These are phyloP conservation scores for Selenicereus undatus DNA, from an alignment of 148 eudicot genomes.

Conservation along the genomic window DNA sequence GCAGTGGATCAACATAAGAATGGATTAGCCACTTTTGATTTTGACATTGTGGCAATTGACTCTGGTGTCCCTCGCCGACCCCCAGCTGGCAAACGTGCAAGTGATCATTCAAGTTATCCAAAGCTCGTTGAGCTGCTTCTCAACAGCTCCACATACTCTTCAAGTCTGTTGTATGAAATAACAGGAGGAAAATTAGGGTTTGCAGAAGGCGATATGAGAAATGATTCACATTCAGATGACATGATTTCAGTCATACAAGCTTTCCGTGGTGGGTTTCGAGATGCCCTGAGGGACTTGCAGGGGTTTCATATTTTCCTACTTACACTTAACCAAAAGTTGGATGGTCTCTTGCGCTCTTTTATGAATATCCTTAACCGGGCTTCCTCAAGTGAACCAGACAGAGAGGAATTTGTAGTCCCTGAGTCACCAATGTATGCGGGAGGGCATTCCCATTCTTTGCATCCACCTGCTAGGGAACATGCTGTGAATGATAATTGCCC, in stretches of 20 bases:
- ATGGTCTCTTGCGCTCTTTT: slow-evolving; percentile 64
- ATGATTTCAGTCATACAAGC: slow-evolving; percentile 57
- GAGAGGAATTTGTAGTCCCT: slow-evolving; percentile 64
- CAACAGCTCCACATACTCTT: slow-evolving; percentile 77
- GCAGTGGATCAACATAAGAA: slow-evolving; percentile 40
- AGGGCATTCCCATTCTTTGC: slow-evolving; percentile 35
- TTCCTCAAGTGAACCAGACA: slow-evolving; percentile 61
- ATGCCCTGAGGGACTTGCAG: slow-evolving; percentile 85
- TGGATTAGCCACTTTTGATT: slow-evolving; percentile 38
- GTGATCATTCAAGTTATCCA: slow-evolving; percentile 87
- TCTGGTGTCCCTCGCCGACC: slow-evolving; percentile 98
- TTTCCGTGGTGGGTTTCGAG: slow-evolving; percentile 83
- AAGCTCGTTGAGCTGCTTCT: slow-evolving; percentile 89
- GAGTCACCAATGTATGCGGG: slow-evolving; percentile 52
- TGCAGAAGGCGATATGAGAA: slow-evolving; percentile 38
- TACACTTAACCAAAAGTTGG: slow-evolving; percentile 91
- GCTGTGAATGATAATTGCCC: slow-evolving; percentile 35
- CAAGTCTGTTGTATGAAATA: slow-evolving; percentile 69
- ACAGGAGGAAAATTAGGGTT: slow-evolving; percentile 74
- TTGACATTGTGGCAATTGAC: slow-evolving; percentile 86
- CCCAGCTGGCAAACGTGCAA: slow-evolving; percentile 83
- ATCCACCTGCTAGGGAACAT: slow-evolving; percentile 49
- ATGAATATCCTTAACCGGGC: slow-evolving; percentile 50
- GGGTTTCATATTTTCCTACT: slow-evolving; percentile 95
- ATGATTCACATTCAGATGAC: slow-evolving; percentile 34